These are phyloP conservation scores for Fusarium sororula DNA, from an alignment of 2,329 filamentous ascomycete species.

Conservation along the genomic window DNA sequence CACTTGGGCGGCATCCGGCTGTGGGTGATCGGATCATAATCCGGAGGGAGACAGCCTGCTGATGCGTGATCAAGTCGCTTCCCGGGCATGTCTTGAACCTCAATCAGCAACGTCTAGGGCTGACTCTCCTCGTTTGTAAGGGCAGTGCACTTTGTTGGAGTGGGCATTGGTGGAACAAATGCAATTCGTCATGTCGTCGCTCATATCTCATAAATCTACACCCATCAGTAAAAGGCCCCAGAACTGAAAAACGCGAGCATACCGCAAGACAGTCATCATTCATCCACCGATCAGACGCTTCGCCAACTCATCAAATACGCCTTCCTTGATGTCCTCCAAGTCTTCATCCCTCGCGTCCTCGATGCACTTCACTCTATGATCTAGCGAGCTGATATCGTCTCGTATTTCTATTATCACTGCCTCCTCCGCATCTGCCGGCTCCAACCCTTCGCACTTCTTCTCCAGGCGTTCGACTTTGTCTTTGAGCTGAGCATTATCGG, in stretches of 20 bases:
- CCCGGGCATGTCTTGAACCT: neutral
- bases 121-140: too few relatives aligned
- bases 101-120: neutral
- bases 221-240: neutral
- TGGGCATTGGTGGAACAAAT: neutral
- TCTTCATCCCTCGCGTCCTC: constrained; percentile 1
- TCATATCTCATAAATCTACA: neutral
- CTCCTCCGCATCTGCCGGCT: neutral
- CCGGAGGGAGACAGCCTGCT: neutral
- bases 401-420: constrained; percentile 8
- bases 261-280: neutral
- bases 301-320: constrained; percentile 14
- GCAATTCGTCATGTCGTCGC: neutral
- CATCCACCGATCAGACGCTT: constrained; percentile 1
- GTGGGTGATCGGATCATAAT: neutral
- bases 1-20: neutral
- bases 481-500: neutral
- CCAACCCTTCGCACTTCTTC: neutral
- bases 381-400: constrained; percentile 3
- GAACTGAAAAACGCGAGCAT: neutral
- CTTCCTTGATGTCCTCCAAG: neutral
- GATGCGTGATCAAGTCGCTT: neutral
- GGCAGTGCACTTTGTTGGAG: neutral
- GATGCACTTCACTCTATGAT: constrained; percentile 1
- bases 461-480: neutral